These are phyloP conservation scores for Begonia masoniana DNA, from an alignment of 306 rosid genomes.

Conservation along the genomic window DNA sequence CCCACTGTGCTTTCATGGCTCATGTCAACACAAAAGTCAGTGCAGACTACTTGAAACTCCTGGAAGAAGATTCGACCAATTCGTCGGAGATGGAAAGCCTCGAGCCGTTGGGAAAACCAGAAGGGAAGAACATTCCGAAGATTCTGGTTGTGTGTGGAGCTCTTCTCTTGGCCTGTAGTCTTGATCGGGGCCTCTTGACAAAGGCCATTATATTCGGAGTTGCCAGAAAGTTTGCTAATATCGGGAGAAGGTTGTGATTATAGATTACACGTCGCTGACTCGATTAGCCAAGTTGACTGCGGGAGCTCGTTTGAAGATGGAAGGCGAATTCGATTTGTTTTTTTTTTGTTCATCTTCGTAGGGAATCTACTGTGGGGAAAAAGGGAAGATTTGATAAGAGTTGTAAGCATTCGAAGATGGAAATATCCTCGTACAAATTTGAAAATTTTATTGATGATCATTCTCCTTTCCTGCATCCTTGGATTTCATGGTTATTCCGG, in stretches of 20 bases:
- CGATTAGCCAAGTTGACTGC: no score
- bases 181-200: conserved; percentile 77
- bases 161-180: conserved; percentile 70
- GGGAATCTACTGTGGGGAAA: no score
- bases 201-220: conserved; percentile 90
- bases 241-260: conserved; percentile 58
- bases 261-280: no score
- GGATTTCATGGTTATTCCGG: no score
- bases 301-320: no score
- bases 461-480: no score
- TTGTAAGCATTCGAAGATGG: no score
- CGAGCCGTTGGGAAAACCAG: conserved; percentile 32
- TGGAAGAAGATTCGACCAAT: conserved; percentile 30
- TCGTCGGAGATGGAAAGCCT: conserved; percentile 29
- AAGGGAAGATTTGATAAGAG: no score
- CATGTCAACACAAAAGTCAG: conserved; percentile 62
- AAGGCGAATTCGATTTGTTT: no score
- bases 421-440: no score
- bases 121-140: conserved; percentile 57
- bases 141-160: conserved; percentile 76
- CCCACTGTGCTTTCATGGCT: conserved; percentile 50
- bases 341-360: no score
- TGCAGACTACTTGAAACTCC: conserved; percentile 41
- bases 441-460: no score
- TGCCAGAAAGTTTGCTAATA: conserved; percentile 68